Evolutionary conservation across 2,329 filamentous ascomycete species (phyloP).

Genomic region (Graphiopsis chlorocephala): DNA sequence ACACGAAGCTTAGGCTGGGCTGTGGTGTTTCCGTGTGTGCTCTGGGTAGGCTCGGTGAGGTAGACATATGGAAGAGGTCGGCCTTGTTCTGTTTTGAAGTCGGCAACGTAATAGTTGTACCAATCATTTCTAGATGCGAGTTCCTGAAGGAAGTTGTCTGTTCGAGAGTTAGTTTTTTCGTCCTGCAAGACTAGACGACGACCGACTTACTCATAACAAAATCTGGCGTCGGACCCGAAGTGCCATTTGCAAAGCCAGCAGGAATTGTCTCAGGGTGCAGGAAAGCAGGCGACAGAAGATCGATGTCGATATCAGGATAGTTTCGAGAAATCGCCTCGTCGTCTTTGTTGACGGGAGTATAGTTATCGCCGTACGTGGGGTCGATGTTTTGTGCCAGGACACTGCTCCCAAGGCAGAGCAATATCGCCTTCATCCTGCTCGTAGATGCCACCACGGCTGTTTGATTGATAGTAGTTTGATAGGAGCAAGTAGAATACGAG

Average conservation of each 20-base stretch:
- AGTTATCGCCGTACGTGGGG: conserved; percentile 10
- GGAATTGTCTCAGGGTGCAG: conserved; percentile 29
- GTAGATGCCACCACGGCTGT: background rate
- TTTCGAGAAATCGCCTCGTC: conserved; percentile 27
- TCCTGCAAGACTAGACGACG: no score
- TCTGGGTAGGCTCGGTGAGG: conserved; percentile 14
- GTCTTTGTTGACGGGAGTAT: conserved; percentile 2
- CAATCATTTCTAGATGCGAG: conserved; percentile 22
- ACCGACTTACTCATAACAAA: conserved; percentile 19
- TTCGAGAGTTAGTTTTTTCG: background rate
- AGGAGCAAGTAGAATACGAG: background rate
- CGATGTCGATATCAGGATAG: conserved; percentile 35
- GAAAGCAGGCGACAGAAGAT: conserved; percentile 35
- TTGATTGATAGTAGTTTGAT: background rate
- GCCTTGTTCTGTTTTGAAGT: conserved; percentile 22
- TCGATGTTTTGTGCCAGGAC: conserved; percentile 5
- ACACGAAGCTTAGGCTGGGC: conserved; percentile 32
- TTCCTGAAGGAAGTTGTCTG: conserved; percentile 20
- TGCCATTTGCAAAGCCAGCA: conserved; percentile 32
- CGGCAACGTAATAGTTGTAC: conserved; percentile 20
- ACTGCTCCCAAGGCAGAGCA: conserved; percentile 12
- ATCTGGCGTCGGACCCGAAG: conserved; percentile 34
- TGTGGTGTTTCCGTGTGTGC: background rate
- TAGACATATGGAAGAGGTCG: conserved; percentile 20
- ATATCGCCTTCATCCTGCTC: background rate